Evolutionary conservation across 2,329 filamentous ascomycete species (phyloP), one percentile per base, ranked within the genome.

Genomic region (Beauveria caledonica): DNA sequence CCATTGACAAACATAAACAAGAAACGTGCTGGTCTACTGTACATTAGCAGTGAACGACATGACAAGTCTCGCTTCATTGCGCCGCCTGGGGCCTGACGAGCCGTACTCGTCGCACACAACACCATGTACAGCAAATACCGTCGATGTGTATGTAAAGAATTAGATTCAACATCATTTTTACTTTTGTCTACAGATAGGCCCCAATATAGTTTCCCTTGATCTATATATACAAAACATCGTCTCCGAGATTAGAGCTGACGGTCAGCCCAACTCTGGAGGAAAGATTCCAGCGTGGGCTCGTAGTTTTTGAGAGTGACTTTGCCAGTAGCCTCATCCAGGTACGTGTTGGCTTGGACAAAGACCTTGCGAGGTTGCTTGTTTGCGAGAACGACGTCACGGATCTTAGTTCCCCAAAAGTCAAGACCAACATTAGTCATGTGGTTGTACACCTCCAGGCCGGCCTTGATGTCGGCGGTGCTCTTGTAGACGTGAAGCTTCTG

Each of bases 401-500:
- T 84, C 75, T 87, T 88, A 64, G 83, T 85, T 60, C 88, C 91
- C 83, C 90, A 97, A 77, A 90, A 97, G 44, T 90, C 87, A 57
- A 85, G 76, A 62, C 89, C 89, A 23, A 97, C 92, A 25, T 82
- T 78, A 8, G 92, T 96, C 80, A 96, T 92, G 33, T 87, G 82
- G 63, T 87, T 85, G 71, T 96, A 97, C 74, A 96, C 84, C 66
- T 84, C 83, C 65, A 82, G 86, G n/a, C 90, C 93, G 2, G 80
- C 82, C 66, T 87, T 82, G 19, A 93, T 81, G 71, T 97, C 91
- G 7, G 91, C 93, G 1, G 91, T 96, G 5, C 87, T 85, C 79
- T 97, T 97, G 80, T 90, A 97, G 64, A 97, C 81, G 73, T 97
- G 92, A 63, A 97, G 77, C 74, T 95, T 94, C 76, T 95, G 92